These are phyloP conservation scores for Beauveria bassiana DNA, from an alignment of 2,329 filamentous ascomycete genomes.

Conservation along the genomic window DNA sequence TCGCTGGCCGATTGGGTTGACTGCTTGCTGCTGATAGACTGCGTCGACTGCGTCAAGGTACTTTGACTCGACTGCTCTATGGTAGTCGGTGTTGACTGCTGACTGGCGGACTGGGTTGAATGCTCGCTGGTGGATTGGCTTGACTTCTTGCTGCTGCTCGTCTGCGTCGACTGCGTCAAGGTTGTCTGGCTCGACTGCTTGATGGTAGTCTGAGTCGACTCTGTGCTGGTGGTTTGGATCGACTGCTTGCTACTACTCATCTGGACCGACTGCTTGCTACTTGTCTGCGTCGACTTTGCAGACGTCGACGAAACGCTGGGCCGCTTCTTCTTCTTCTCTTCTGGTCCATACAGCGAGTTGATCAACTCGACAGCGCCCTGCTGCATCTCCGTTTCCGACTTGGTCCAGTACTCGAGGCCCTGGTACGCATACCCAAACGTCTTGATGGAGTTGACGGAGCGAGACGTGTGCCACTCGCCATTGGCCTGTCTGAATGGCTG, in stretches of 20 bases:
- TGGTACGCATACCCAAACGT: conserved; percentile 32
- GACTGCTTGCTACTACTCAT: neutral
- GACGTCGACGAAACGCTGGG: neutral
- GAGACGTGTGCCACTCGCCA: conserved; percentile 35
- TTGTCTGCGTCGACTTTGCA: neutral
- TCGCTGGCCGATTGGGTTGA: too few relatives aligned
- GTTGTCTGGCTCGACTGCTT: neutral
- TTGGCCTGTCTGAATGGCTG: conserved; percentile 40
- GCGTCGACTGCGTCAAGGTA: neutral
- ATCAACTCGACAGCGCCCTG: conserved; percentile 23
- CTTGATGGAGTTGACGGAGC: conserved; percentile 24
- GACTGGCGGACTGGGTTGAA: too few relatives aligned
- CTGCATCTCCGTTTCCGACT: conserved; percentile 23
- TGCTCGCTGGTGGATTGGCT: too few relatives aligned
- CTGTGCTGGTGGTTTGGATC: too few relatives aligned
- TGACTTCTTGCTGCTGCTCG: neutral
- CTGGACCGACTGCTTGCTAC: neutral
- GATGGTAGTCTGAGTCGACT: neutral
- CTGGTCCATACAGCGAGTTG: conserved; percentile 26
- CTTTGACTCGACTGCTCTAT: neutral
- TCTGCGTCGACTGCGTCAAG: neutral
- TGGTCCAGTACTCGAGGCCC: conserved; percentile 30
- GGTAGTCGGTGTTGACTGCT: too few relatives aligned
- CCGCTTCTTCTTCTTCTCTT: neutral
- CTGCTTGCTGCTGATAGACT: neutral